Evolutionary conservation across 192 early-diverging fungal species (phyloP).

Genomic region (Podila horticola): DNA sequence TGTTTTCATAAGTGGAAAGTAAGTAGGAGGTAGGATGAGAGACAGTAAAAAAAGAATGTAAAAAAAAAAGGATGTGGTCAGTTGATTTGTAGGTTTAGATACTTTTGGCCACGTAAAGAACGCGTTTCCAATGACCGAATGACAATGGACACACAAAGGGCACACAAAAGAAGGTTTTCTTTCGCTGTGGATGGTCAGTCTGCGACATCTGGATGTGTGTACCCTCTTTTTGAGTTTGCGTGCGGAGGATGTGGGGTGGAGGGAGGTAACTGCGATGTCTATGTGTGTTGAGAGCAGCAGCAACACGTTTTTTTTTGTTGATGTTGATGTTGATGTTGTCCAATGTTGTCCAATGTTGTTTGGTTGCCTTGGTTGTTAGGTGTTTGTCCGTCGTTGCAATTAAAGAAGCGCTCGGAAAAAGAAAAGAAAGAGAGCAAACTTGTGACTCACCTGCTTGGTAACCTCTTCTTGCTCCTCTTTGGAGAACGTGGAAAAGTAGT

Average conservation of each 20-base stretch:
- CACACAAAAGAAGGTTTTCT: not conserved
- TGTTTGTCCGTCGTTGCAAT: not conserved
- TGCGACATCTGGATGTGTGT: not conserved
- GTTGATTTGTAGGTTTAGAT: too few species aligned
- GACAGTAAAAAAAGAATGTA: not conserved
- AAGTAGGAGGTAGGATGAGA: not conserved
- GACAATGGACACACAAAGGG: not conserved
- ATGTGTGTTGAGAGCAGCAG: conserved; percentile 5
- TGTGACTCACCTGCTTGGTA: conserved; percentile 78
- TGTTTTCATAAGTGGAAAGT: conserved; percentile 10
- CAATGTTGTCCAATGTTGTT: not conserved
- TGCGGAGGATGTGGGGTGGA: not conserved
- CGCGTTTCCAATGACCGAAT: too few species aligned
- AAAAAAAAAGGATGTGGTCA: not conserved
- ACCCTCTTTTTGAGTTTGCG: too few species aligned
- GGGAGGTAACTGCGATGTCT: too few species aligned
- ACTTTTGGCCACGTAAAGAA: too few species aligned
- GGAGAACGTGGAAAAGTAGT: conserved; percentile 87
- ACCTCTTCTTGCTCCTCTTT: conserved; percentile 94
- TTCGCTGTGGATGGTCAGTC: not conserved
- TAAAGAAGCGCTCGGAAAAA: not conserved
- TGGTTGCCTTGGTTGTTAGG: not conserved
- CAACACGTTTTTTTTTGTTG: conserved; percentile 2
- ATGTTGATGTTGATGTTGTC: not conserved
- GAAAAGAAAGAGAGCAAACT: not conserved